Percentiles rank a stretch among this genome's conserved stretches.
Conservation (phyloP, 169 alveolate genomes). For the Theileria sp. region DNA sequence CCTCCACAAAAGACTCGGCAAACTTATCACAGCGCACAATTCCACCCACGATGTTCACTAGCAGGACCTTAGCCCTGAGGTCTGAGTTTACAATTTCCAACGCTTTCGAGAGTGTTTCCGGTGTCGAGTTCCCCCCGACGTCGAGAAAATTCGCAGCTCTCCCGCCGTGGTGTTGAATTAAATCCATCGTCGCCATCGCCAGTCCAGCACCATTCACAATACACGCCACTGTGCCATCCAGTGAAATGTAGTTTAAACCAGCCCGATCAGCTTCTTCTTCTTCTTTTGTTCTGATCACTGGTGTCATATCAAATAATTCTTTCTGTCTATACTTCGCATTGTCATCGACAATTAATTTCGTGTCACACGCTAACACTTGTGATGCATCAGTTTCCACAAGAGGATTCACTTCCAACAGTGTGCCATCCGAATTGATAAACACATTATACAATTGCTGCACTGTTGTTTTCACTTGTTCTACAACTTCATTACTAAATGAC, state of each 20-base stretch:
- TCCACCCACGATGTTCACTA: conserved; percentile 95
- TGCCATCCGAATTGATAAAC: conserved; percentile 87
- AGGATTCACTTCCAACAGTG: conserved; percentile 94
- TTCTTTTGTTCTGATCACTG: conserved; percentile 74
- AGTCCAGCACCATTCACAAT: conserved; percentile 98
- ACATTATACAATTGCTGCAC: conserved; percentile 72
- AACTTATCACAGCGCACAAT: conserved; percentile 91
- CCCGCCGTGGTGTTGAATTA: conserved; percentile 86
- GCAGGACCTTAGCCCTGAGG: conserved; percentile 85
- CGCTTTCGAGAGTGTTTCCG: conserved; percentile 87
- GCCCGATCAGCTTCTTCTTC: conserved; percentile 88
- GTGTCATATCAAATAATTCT: conserved; percentile 78
- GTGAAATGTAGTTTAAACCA: conserved; percentile 89
- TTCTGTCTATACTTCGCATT: conserved; percentile 92
- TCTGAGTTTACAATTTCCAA: conserved; percentile 84
- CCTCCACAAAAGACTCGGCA: conserved; percentile 87
- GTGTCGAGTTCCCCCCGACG: conserved; percentile 94
- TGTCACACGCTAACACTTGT: conserved; percentile 88
- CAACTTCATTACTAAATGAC: conserved; percentile 64
- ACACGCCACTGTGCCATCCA: conserved; percentile 91
- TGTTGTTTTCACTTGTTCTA: conserved; percentile 59
- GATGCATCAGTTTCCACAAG: conserved; percentile 81
- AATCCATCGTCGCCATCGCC: conserved; percentile 97
- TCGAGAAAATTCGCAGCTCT: conserved; percentile 95
- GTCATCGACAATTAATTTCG: conserved; percentile 93